Evolutionary conservation across 2,329 filamentous ascomycete genomes (phyloP).

Genomic region (Verticillium dahliae): DNA sequence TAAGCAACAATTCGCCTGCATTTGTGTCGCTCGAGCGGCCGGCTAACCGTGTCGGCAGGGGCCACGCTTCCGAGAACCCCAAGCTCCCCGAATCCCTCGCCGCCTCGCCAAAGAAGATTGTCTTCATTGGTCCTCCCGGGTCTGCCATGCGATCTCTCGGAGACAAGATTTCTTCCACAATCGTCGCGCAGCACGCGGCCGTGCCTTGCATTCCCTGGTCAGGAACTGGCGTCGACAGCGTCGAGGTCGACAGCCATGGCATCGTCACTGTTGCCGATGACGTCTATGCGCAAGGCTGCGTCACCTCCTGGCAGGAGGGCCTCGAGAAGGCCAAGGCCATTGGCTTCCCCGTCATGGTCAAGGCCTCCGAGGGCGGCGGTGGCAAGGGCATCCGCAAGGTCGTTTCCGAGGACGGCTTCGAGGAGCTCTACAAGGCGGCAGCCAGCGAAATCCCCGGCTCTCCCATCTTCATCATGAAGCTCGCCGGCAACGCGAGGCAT

Average conservation of each 20-base stretch:
- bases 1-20: conserved; percentile 36
- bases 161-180: conserved; percentile 99
- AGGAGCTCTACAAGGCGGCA: conserved; percentile 85
- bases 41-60: conserved; percentile 46
- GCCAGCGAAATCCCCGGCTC: conserved; percentile 97
- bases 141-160: conserved; percentile 98
- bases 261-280: conserved; percentile 89
- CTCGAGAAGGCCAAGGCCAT: conserved; percentile 80
- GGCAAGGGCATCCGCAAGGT: conserved; percentile 99
- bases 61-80: conserved; percentile 97
- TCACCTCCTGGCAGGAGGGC: conserved; percentile 83
- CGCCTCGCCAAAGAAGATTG: conserved; percentile 94
- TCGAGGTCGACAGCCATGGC: conserved; percentile 69
- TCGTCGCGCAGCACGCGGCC: conserved; percentile 92
- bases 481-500: conserved; percentile 92
- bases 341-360: conserved; percentile 99
- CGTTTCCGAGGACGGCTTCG: conserved; percentile 75
- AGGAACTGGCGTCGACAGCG: conserved; percentile 80
- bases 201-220: conserved; percentile 99
- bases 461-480: conserved; percentile 99
- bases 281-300: conserved; percentile 85
- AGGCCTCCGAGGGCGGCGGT: conserved; percentile 98
- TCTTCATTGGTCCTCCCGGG: conserved; percentile 96
- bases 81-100: conserved; percentile 94
- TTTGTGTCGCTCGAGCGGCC: neutral